These are phyloP conservation scores for Colletotrichum plurivorum DNA, from an alignment of 2,329 filamentous ascomycete species.

Conservation along the genomic window DNA sequence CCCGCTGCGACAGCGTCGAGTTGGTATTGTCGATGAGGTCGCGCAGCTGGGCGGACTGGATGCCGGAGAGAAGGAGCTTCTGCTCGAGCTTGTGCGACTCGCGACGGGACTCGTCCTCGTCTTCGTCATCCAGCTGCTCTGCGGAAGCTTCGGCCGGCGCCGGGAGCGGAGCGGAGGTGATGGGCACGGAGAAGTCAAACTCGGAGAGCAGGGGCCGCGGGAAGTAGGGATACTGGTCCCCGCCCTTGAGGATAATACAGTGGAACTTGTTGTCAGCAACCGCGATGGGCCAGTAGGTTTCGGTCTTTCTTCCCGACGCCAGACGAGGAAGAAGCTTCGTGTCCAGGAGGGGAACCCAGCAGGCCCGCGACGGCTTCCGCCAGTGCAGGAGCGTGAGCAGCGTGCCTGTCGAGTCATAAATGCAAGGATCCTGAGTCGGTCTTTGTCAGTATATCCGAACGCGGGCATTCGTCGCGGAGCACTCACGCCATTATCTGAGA, in stretches of 20 bases:
- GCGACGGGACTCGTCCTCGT: constrained; percentile 48
- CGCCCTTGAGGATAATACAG: constrained; percentile 98
- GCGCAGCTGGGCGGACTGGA: constrained; percentile 80
- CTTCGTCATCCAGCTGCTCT: constrained; percentile 44
- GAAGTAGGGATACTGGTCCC: constrained; percentile 93
- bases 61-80: constrained; percentile 80
- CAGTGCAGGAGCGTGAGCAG: constrained; percentile 91
- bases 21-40: constrained; percentile 81
- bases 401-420: constrained; percentile 94
- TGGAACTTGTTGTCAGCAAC: constrained; percentile 94
- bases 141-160: constrained; percentile 53
- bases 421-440: constrained; percentile 82
- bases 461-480: neutral
- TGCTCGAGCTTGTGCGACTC: constrained; percentile 82
- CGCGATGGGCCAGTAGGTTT: constrained; percentile 95
- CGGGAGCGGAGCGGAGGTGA: constrained; percentile 66
- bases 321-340: constrained; percentile 87
- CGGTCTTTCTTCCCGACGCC: constrained; percentile 86
- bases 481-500: constrained; percentile 88
- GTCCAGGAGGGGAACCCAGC: constrained; percentile 93
- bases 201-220: constrained; percentile 91
- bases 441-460: constrained; percentile 23
- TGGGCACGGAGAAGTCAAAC: constrained; percentile 91
- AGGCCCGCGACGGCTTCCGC: constrained; percentile 86
- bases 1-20: constrained; percentile 74